Conservation (phyloP, 2,329 filamentous ascomycete species). For the Fulvia fulva region DNA sequence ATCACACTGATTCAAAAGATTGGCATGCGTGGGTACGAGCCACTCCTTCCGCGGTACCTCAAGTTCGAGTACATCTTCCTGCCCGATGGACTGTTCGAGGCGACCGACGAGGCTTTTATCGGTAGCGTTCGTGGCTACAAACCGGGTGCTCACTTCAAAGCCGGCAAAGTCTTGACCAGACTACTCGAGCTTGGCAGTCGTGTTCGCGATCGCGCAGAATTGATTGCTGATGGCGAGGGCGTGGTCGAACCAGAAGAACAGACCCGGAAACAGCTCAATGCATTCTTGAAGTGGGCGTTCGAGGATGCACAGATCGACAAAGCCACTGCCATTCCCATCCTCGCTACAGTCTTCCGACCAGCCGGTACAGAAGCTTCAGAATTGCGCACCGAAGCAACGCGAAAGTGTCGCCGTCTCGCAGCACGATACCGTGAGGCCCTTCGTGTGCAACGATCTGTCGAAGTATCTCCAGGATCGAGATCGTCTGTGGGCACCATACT, state of each 20-base stretch:
- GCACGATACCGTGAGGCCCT: conserved; percentile 41
- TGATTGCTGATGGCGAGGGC: conserved; percentile 29
- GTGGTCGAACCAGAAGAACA: conserved; percentile 20
- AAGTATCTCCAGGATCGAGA: conserved; percentile 20
- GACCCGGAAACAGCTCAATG: conserved; percentile 27
- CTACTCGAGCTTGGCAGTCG: conserved; percentile 50
- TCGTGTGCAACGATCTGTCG: conserved; percentile 26
- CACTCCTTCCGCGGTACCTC: conserved; percentile 52
- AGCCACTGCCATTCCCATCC: conserved; percentile 37
- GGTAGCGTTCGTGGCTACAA: conserved; percentile 34
- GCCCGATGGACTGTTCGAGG: conserved; percentile 51
- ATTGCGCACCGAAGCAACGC: conserved; percentile 42
- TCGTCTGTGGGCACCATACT: conserved; percentile 18
- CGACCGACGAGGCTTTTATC: conserved; percentile 45
- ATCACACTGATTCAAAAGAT: conserved; percentile 52
- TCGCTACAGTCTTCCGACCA: conserved; percentile 43
- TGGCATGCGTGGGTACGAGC: conserved; percentile 54
- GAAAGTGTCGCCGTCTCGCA: conserved; percentile 43
- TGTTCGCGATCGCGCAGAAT: conserved; percentile 46
- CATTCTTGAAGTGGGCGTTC: conserved; percentile 53
- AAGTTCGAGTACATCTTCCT: conserved; percentile 52
- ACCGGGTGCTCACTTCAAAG: conserved; percentile 42
- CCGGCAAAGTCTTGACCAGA: conserved; percentile 48
- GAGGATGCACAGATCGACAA: conserved; percentile 45
- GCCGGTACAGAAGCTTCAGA: conserved; percentile 37